Base-by-base conservation (phyloP, 768 basidiomycete genomes). In the Xanthoconium stramineum region DNA sequence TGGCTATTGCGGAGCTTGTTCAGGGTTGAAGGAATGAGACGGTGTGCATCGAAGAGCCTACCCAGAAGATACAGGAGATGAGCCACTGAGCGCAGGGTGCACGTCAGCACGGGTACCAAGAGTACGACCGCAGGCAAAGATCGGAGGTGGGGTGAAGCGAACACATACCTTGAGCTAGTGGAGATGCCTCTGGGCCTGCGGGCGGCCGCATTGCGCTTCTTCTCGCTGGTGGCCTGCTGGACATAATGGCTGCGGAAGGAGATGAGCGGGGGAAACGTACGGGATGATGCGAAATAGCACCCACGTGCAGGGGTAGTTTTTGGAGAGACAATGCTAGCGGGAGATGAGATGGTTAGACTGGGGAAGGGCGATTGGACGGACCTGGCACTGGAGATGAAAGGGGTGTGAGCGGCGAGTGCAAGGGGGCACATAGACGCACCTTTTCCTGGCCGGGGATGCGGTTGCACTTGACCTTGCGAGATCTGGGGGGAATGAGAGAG, bases 251-350 rank as follows among this genome's bases (percentile, higher is more conserved):
- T 91, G 66, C 60, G 54, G 44, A 35, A 47, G 49, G 45, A 44
- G 50, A 64, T 59, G 58, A 59, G 53, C 53, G 64, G 56, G 59
- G 61, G 62, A 59, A 54, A 52, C 29, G 9, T 49, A 52, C 55
- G 36, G 47, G 50, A 46, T 56, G 56, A 61, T 56, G 60, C 53
- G 40, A 57, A 62, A 52, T 30, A 55, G 60, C 17, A 83, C 89
- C 63, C 65, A 93, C 91, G 92, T 94, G 91, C 92, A 95, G 44
- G 90, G 86, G 66, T 89, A 91, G 66, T 89, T 91, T 76, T 95
- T 95, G 58, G 86, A 81, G 57, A 85, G 72, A 71, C 92, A 95
- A 66, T 94, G 91, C 86, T 94, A 13, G 9, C 33, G 55, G 47
- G 61, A 55, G 51, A 58, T 57, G 58, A 55, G 45, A 24, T 20